Evolutionary conservation across 225 moss, liverwort and hornwort species (phyloP), one percentile per base, ranked within the genome.

Genomic region (Lunularia cruciata): DNA sequence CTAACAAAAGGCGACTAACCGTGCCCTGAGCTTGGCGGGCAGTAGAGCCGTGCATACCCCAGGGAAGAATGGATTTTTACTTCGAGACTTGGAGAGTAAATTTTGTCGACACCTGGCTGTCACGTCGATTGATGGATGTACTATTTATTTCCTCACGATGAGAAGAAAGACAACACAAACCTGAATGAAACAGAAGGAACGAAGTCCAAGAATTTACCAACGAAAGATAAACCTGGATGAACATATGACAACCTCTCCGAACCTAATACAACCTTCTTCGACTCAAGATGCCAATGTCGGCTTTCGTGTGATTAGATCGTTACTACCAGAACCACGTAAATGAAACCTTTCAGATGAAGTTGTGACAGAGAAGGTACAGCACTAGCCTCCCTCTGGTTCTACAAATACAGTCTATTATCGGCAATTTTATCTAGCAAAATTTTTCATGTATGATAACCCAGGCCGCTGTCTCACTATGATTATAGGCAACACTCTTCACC

Each of bases 361-460:
- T 61, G 26, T 63, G 39, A 38, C 40, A 61, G 10, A 4, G 25
- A 14, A 61, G 61, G 39, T 14, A 25, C 63, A 19, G 27, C 28
- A 31, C 45, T 46, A 64, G 30, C 27, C 20, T 12, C 43, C 18
- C 59, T 60, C 59, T 36, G 45, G 15, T 46, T 40, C 8, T 40
- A 13, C 40, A 40, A 40, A 6, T 40, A 40, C 40, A 6, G 6
- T 64, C 42, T 10, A 16, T 27, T 28, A 26, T 46, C 63, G 45
- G 46, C 63, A 26, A 30, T 31, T 28, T 46, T 28, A 64, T 27
- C 46, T 45, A 64, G 25, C 63, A 64, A 64, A 64, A 64, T 64
- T 64, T 64, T 46, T 39, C 46, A 30, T 30, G 26, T 26, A 28
- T 28, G 63, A 46, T 45, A 60, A 57, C 37, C 59, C 59, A 64